These are phyloP conservation scores for Boletus rex-veris DNA, from an alignment of 768 basidiomycete genomes.

Conservation along the genomic window DNA sequence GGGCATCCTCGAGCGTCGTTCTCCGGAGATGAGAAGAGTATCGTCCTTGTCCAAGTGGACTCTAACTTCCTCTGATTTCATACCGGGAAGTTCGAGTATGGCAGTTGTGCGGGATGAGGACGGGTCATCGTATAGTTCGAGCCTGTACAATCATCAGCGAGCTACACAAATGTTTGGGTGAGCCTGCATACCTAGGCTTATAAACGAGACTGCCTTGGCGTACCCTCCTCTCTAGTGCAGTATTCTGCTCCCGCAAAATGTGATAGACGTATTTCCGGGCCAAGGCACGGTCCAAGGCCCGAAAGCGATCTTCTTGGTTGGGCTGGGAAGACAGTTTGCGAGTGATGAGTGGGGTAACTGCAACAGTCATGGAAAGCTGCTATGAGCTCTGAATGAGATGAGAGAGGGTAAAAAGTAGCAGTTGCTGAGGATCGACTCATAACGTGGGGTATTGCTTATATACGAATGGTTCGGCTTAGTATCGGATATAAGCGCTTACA, in stretches of 20 bases:
- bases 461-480: not conserved
- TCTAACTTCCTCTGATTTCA: constrained; percentile 34
- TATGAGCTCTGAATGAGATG: not conserved
- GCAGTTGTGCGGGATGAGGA: constrained; percentile 32
- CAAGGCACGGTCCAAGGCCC: constrained; percentile 30
- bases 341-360: constrained; percentile 12
- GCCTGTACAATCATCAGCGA: constrained; percentile 25
- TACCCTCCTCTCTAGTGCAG: constrained; percentile 19
- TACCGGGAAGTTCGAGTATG: constrained; percentile 39
- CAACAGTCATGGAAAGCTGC: constrained; percentile 22
- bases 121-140: constrained; percentile 40
- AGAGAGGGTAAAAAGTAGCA: not conserved
- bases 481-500: not conserved
- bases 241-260: constrained; percentile 20
- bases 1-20: constrained; percentile 21
- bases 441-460: not conserved
- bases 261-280: constrained; percentile 29
- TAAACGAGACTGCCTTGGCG: constrained; percentile 30
- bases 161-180: not conserved
- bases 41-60: constrained; percentile 33
- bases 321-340: constrained; percentile 27
- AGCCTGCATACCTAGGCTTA: constrained; percentile 28
- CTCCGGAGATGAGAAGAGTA: constrained; percentile 34
- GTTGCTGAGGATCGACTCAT: constrained; percentile 1
- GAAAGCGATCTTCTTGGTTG: constrained; percentile 26